A percentile compares a stretch with the other conserved stretches of the same genome.
phyloP scores from a whole-genome alignment of 2,329 filamentous ascomycete genomes.

The Chaetomium sp. region DNA sequence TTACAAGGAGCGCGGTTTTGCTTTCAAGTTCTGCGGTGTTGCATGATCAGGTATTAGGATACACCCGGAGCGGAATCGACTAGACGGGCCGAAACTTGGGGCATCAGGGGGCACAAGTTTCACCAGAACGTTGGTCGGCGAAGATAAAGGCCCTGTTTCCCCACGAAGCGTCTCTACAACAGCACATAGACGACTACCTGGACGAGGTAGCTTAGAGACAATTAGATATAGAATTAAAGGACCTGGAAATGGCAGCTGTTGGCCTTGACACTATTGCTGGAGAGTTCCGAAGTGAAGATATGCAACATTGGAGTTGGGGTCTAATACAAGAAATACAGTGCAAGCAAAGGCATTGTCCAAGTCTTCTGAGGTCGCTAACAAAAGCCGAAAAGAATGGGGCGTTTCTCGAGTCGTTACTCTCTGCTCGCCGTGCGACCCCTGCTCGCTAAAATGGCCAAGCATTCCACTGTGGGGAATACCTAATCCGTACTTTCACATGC shows the following conservation, averaged over 20 bases:
- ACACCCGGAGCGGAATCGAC: not conserved
- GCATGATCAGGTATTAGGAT: constrained; percentile 7
- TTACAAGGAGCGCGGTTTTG: constrained; percentile 12
- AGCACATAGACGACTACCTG: not conserved
- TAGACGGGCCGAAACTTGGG: not conserved
- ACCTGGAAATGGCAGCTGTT: not conserved
- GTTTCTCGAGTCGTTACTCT: too few species aligned
- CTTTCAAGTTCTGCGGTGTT: not conserved
- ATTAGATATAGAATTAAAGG: constrained; percentile 8
- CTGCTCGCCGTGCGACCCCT: not conserved
- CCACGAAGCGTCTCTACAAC: not conserved
- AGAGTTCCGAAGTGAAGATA: not conserved
- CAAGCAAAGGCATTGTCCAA: not conserved
- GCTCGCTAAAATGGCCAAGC: not conserved
- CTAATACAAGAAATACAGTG: not conserved
- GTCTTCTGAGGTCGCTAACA: not conserved
- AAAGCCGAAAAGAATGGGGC: too few species aligned
- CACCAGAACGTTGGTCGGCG: not conserved
- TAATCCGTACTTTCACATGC: not conserved
- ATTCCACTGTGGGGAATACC: not conserved
- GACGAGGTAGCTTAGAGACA: not conserved
- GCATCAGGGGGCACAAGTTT: not conserved
- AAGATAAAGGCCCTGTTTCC: not conserved
- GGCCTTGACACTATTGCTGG: not conserved
- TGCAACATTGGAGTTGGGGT: not conserved